These are phyloP conservation scores for Arthrobotrys musiformis DNA, from an alignment of 2,329 filamentous ascomycete genomes.

Conservation along the genomic window DNA sequence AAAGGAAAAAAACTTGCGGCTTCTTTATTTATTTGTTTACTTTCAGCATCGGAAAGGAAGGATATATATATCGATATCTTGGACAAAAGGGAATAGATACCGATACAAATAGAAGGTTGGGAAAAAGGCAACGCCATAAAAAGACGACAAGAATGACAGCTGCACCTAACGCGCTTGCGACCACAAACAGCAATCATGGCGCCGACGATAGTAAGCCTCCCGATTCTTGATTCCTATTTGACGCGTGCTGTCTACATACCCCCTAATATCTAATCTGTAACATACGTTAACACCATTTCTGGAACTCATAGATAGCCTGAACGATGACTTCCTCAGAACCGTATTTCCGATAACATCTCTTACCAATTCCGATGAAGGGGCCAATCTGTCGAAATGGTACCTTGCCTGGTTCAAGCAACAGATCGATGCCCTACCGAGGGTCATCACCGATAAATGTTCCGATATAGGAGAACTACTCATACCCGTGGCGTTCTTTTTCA, in stretches of 20 bases:
- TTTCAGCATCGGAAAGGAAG: not conserved
- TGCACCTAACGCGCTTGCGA: not conserved
- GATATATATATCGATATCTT: too few relatives aligned
- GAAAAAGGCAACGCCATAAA: not conserved
- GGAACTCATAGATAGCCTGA: not conserved
- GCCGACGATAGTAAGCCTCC: constrained; percentile 9
- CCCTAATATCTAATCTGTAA: constrained; percentile 17
- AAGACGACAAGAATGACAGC: not conserved
- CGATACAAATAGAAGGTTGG: not conserved
- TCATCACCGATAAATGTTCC: not conserved
- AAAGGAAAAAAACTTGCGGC: not conserved
- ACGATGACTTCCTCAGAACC: constrained; percentile 10
- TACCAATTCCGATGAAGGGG: not conserved
- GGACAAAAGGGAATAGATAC: not conserved
- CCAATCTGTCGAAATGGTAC: not conserved
- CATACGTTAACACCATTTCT: too few relatives aligned
- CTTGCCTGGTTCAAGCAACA: constrained; percentile 17
- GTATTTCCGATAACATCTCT: constrained; percentile 9
- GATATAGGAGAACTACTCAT: constrained; percentile 7
- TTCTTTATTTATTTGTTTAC: too few relatives aligned
- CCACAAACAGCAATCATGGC: not conserved
- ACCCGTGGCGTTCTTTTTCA: constrained; percentile 17
- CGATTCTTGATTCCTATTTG: not conserved
- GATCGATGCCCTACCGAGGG: not conserved
- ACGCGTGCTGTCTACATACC: constrained; percentile 12